These are phyloP conservation scores for Scalesia atractyloides DNA, from an alignment of 129 eudicot genomes.

Conservation along the genomic window DNA sequence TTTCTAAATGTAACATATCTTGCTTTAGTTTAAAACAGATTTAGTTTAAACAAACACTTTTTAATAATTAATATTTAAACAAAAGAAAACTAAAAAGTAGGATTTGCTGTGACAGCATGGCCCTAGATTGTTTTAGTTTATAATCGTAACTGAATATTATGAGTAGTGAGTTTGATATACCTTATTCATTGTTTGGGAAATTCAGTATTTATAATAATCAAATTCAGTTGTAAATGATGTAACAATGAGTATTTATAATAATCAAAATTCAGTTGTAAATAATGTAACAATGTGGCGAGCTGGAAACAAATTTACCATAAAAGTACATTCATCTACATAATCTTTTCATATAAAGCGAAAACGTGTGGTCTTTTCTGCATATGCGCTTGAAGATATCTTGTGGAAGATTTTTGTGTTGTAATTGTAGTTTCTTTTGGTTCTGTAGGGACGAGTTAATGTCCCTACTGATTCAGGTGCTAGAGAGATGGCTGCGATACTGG, in stretches of 20 bases:
- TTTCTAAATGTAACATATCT: background rate
- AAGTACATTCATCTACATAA: background rate
- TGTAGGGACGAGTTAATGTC: constrained; percentile 59
- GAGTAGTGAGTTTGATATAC: constrained; percentile 9
- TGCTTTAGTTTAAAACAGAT: background rate
- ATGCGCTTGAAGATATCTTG: background rate
- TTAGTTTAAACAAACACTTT: background rate
- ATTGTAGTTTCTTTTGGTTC: constrained; percentile 31
- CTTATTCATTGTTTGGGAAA: constrained; percentile 5
- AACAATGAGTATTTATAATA: background rate
- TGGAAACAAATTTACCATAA: background rate
- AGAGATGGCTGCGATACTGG: constrained; percentile 82
- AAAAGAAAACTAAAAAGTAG: background rate
- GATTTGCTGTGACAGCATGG: background rate
- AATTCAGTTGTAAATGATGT: background rate
- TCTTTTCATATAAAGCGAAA: background rate
- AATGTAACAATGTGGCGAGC: background rate
- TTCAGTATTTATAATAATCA: too few species aligned
- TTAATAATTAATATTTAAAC: background rate
- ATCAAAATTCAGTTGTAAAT: background rate
- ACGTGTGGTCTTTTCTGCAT: background rate
- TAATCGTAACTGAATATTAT: constrained; percentile 1
- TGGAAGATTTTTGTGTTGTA: constrained; percentile 15
- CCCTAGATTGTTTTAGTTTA: constrained; percentile 12
- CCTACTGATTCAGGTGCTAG: constrained; percentile 80